phyloP scores from a whole-genome alignment of 805 yeast genomes.

The Wickerhamiella vanderwaltii region DNA sequence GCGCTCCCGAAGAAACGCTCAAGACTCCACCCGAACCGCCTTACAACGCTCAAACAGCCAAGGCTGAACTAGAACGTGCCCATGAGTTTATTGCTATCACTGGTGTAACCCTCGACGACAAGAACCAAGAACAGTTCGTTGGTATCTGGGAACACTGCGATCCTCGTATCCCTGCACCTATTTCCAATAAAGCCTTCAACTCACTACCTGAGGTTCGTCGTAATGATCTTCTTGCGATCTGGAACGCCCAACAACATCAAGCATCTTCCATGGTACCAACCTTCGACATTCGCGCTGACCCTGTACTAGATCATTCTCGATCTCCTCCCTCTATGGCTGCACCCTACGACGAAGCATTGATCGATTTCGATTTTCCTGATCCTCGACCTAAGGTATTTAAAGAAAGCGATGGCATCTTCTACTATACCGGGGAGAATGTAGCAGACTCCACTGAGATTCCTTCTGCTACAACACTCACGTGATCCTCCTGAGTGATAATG shows the following conservation, averaged over 20 bases:
- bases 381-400: background rate
- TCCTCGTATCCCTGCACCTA: slow-evolving; percentile 3
- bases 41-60: background rate
- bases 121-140: background rate
- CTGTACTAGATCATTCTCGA: too few relatives aligned
- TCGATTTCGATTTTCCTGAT: background rate
- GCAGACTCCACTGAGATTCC: too few relatives aligned
- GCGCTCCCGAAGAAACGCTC: background rate
- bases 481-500: too few relatives aligned
- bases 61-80: background rate
- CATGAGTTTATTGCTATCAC: background rate
- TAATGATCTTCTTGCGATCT: background rate
- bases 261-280: background rate
- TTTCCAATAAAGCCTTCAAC: background rate
- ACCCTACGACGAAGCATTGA: background rate
- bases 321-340: background rate
- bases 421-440: background rate
- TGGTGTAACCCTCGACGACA: background rate
- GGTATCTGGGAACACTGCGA: slow-evolving; percentile 4
- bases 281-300: background rate
- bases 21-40: background rate
- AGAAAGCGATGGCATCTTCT: background rate
- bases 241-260: background rate
- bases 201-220: background rate
- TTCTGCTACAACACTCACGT: too few relatives aligned